These are phyloP conservation scores for Fallopia convolvulus DNA, from an alignment of 148 eudicot genomes.

Conservation along the genomic window DNA sequence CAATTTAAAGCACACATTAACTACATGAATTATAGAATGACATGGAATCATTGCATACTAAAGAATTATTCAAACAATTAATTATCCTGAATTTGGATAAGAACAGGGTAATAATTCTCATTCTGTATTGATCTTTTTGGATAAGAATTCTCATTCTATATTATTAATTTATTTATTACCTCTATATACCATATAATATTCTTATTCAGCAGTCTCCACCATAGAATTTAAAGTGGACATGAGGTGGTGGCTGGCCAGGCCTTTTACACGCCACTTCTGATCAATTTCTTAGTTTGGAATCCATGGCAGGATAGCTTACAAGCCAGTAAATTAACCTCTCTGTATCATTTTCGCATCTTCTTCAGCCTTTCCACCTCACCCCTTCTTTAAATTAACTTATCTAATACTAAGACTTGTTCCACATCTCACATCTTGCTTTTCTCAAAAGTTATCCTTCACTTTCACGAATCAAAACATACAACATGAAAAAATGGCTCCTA, in stretches of 20 bases:
- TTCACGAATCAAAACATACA: neutral
- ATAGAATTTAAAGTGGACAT: neutral
- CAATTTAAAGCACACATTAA: too few relatives aligned
- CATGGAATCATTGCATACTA: too few relatives aligned
- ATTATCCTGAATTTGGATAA: too few relatives aligned
- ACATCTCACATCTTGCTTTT: neutral
- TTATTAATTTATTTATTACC: too few relatives aligned
- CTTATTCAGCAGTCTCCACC: neutral
- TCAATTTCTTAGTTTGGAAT: neutral
- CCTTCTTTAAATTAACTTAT: neutral
- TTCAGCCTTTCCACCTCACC: slow-evolving; percentile 7
- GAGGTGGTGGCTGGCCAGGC: neutral
- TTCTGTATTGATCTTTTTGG: too few relatives aligned
- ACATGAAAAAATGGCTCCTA: too few relatives aligned
- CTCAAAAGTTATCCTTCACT: neutral
- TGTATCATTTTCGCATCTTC: slow-evolving; percentile 9
- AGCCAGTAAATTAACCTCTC: neutral
- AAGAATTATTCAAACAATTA: too few relatives aligned
- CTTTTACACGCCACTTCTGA: neutral
- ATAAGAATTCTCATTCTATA: too few relatives aligned
- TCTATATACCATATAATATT: neutral
- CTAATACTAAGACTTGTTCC: neutral
- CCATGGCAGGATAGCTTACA: slow-evolving; percentile 9
- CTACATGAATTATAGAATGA: too few relatives aligned
- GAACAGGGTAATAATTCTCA: too few relatives aligned